Evolutionary conservation across 495 filamentous ascomycete species (phyloP).

Genomic region (Penicillium bovifimosum): DNA sequence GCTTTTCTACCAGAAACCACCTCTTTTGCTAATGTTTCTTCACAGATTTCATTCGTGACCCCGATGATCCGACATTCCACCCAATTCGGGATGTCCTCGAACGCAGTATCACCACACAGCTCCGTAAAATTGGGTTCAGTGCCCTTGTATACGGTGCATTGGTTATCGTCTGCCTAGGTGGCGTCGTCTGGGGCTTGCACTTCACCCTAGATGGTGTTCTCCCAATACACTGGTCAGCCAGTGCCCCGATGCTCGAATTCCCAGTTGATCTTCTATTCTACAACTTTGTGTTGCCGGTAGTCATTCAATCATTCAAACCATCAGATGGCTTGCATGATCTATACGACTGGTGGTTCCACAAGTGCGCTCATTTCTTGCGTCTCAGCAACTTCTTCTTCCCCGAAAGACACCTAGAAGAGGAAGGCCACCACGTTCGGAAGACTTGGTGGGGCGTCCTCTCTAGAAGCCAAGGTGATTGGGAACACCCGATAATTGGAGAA

Average conservation of each 20-base stretch:
- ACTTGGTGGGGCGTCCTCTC: conserved; percentile 50
- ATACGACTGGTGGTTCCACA: conserved; percentile 95
- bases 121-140: conserved; percentile 93
- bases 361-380: conserved; percentile 72
- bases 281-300: conserved; percentile 87
- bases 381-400: conserved; percentile 91
- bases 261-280: conserved; percentile 93
- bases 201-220: conserved; percentile 62
- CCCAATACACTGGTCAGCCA: conserved; percentile 88
- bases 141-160: conserved; percentile 92
- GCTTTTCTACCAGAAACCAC: neutral
- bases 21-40: conserved; percentile 4
- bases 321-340: conserved; percentile 74
- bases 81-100: conserved; percentile 96
- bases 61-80: conserved; percentile 97
- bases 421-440: conserved; percentile 57
- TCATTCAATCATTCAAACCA: conserved; percentile 75
- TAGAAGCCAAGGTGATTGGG: conserved; percentile 43
- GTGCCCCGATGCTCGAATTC: conserved; percentile 87
- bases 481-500: conserved; percentile 42
- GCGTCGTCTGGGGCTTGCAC: conserved; percentile 88
- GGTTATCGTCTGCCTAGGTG: conserved; percentile 88
- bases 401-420: conserved; percentile 73
- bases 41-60: conserved; percentile 92
- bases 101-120: conserved; percentile 83